Percentiles rank a stretch among this genome's conserved stretches.
Evolutionary conservation across 2,329 filamentous ascomycete genomes (phyloP).

Genomic region (Pseudophaeomoniella oleicola): DNA sequence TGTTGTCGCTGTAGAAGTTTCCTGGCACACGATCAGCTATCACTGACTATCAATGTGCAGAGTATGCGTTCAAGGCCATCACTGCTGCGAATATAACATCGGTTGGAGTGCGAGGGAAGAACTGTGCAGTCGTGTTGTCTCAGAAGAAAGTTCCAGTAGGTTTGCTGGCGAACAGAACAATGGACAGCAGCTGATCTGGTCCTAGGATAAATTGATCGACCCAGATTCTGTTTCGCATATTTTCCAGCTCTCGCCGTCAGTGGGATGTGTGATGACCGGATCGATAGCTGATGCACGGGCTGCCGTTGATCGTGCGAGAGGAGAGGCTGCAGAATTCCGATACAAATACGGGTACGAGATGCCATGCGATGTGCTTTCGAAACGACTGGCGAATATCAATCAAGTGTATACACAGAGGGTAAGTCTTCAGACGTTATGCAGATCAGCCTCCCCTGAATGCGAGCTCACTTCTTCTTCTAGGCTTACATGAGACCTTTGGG

Average conservation of each 20-base stretch:
- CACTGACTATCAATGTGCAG: slow-evolving; percentile 32
- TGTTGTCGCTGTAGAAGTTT: no score
- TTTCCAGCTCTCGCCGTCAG: slow-evolving; percentile 89
- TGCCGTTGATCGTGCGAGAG: slow-evolving; percentile 80
- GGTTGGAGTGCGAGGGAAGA: slow-evolving; percentile 86
- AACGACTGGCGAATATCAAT: slow-evolving; percentile 96
- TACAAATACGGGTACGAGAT: slow-evolving; percentile 99
- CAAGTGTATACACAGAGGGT: slow-evolving; percentile 98
- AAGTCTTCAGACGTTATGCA: no score
- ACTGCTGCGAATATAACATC: slow-evolving; percentile 99
- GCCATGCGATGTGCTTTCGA: slow-evolving; percentile 92
- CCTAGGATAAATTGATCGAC: slow-evolving; percentile 95
- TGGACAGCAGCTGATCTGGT: slow-evolving; percentile 9
- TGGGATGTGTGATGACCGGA: slow-evolving; percentile 96
- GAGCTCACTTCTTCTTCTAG: slow-evolving; percentile 23
- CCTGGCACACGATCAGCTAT: no score
- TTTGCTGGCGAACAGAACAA: no score
- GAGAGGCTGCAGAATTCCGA: slow-evolving; percentile 91
- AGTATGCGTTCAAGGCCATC: slow-evolving; percentile 99
- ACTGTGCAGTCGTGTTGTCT: slow-evolving; percentile 91
- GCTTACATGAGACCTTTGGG: slow-evolving; percentile 98
- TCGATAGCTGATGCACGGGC: slow-evolving; percentile 95
- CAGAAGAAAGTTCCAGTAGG: slow-evolving; percentile 99
- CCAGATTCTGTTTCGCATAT: slow-evolving; percentile 93
- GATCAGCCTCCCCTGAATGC: slow-evolving; percentile 1